Base-by-base conservation (phyloP, 495 filamentous ascomycete genomes). In the Aspergillus affinis region DNA sequence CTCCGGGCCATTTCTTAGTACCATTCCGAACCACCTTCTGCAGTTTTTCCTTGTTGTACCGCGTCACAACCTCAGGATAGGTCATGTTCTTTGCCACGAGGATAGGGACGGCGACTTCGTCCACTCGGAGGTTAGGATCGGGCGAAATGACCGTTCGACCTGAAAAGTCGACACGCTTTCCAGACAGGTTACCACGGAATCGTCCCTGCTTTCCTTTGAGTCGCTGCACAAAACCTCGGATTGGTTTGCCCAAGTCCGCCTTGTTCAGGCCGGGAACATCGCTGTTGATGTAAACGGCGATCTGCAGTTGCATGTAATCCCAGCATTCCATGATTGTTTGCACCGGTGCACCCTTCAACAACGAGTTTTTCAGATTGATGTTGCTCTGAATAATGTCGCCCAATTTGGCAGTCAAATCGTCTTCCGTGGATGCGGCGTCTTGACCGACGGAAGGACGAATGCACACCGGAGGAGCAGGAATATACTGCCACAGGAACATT, bases 131-230 rank as follows among this genome's bases (percentile, higher is more conserved):
- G 61, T 98, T 98, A 5, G 94, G 95, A 73, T 98, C 94, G 0
- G 94, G 94, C 0, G 92, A 96, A 70, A 98, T 98, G 72, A 98
- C 94, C 2, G 94, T 98, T 63, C 94, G 86, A 18, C 92, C 95
- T 21, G 95, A 98, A 73, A 97, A 98, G 69, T 98, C 93, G 44
- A 98, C 94, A 84, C 94, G 95, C 74, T 98, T 98, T 69, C 94
- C 94, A 0, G 92, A 97, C 57, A 98, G 69, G 65, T 98, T 98
- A 41, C 94, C 94, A 75, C 94, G 88, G 76, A 98, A 98, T 58
- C 94, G 90, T 50, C 94, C 94, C 72, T 97, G 92, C 62, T 98
- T 98, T 65, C 94, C 94, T 72, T 98, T 98, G 32, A 98, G 75
- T 23, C 94, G 84, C 73, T 97, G 94, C 61, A 93, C 95, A 65